Conservation (phyloP, 1,284 basidiomycete species). For the Lentinula novae-zelandiae region DNA sequence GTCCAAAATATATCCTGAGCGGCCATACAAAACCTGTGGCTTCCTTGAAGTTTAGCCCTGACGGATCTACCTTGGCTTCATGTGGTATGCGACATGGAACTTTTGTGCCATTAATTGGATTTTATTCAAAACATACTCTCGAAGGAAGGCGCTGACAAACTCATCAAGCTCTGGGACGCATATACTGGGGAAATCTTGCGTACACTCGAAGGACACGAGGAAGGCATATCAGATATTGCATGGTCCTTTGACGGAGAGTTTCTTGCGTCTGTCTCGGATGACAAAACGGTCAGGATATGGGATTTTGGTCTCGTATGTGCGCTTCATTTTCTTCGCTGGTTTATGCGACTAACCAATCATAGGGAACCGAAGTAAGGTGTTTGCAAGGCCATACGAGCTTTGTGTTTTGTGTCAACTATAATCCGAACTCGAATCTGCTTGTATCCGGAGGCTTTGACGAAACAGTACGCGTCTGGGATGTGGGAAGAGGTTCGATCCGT, state of each 20-base stretch:
- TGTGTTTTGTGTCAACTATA: constrained; percentile 91
- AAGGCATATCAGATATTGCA: constrained; percentile 86
- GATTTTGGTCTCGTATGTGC: constrained; percentile 58
- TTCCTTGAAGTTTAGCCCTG: constrained; percentile 76
- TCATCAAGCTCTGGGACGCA: constrained; percentile 75
- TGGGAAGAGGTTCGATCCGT: constrained; percentile 67
- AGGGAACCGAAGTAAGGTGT: constrained; percentile 60
- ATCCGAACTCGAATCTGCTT: constrained; percentile 83
- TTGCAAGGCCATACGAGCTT: constrained; percentile 89
- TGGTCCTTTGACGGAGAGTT: constrained; percentile 82
- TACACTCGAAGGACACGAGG: constrained; percentile 67
- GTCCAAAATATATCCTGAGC: constrained; percentile 51
- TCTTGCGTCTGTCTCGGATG: constrained; percentile 88
- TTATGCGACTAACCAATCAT: constrained; percentile 3
- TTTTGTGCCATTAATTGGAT: constrained; percentile 20
- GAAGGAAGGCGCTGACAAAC: constrained; percentile 74
- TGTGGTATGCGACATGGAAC: constrained; percentile 49
- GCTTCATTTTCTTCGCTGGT: constrained; percentile 1
- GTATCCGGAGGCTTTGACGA: constrained; percentile 95
- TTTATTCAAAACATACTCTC: constrained; percentile 17
- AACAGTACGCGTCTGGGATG: constrained; percentile 93
- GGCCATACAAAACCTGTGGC: constrained; percentile 75
- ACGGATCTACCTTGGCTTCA: constrained; percentile 71
- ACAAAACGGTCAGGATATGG: constrained; percentile 84
- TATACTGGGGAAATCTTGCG: constrained; percentile 67